Evolutionary conservation across 495 filamentous ascomycete genomes (phyloP).

Genomic region (Parmelia sp.): DNA sequence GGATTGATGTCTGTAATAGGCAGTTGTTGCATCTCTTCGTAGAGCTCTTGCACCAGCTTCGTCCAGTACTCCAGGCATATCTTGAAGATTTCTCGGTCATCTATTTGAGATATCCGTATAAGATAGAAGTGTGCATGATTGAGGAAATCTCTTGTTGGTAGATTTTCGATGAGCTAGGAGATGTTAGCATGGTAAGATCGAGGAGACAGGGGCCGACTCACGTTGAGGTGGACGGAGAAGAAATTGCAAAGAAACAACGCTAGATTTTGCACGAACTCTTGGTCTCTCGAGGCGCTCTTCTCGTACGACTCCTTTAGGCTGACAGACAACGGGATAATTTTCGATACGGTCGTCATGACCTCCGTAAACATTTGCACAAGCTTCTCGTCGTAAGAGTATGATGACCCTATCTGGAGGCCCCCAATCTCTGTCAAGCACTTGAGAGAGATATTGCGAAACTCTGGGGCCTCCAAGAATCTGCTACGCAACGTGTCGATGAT

Average conservation of each 20-base stretch:
- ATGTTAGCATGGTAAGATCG: conserved; percentile 4
- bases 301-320: conserved; percentile 86
- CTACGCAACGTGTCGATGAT: conserved; percentile 91
- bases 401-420: conserved; percentile 70
- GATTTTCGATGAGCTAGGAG: conserved; percentile 79
- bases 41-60: conserved; percentile 94
- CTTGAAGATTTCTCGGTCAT: conserved; percentile 98
- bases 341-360: conserved; percentile 78
- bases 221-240: conserved; percentile 83
- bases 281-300: conserved; percentile 83
- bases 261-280: conserved; percentile 96
- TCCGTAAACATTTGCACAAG: conserved; percentile 96
- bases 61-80: conserved; percentile 99
- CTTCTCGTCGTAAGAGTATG: conserved; percentile 84
- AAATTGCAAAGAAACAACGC: conserved; percentile 95
- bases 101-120: conserved; percentile 95
- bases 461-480: conserved; percentile 81
- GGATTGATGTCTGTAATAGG: conserved; percentile 89
- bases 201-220: conserved; percentile 40
- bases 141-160: conserved; percentile 89
- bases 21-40: conserved; percentile 95
- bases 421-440: conserved; percentile 98
- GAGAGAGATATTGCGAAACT: conserved; percentile 92
- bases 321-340: conserved; percentile 80
- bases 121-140: conserved; percentile 96